A percentile compares a stretch with the other conserved stretches of the same genome.
Evolutionary conservation across 225 moss, liverwort and hornwort species (phyloP).

Genomic region (Bryum argenteum): DNA sequence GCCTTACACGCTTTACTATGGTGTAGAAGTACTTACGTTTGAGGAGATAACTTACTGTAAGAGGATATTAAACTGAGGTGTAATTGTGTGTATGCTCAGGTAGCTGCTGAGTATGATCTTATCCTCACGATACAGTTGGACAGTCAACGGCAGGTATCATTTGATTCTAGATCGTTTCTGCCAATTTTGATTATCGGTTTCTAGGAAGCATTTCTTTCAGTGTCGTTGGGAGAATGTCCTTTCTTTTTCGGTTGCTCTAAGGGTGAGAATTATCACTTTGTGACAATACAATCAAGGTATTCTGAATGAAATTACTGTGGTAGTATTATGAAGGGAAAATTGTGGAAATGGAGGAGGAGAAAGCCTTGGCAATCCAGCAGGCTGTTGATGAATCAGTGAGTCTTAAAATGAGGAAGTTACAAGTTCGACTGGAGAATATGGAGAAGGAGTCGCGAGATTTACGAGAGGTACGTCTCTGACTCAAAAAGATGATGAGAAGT

Average conservation of each 20-base stretch:
- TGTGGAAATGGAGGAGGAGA: slow-evolving; percentile 69
- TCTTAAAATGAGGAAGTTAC: slow-evolving; percentile 70
- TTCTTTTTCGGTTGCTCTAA: slow-evolving; percentile 3
- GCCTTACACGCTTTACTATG: neutral
- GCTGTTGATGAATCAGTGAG: slow-evolving; percentile 81
- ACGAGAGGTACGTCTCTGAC: slow-evolving; percentile 63
- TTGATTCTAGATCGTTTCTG: neutral
- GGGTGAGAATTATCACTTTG: slow-evolving; percentile 4
- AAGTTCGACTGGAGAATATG: slow-evolving; percentile 67
- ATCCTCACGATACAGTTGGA: slow-evolving; percentile 88
- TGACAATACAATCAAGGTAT: slow-evolving; percentile 22
- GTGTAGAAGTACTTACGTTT: slow-evolving; percentile 2
- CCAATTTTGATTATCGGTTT: neutral
- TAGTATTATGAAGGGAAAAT: slow-evolving; percentile 87
- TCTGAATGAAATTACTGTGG: slow-evolving; percentile 26
- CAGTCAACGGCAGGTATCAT: slow-evolving; percentile 85
- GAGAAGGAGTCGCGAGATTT: slow-evolving; percentile 76
- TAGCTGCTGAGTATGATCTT: slow-evolving; percentile 86
- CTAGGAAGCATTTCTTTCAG: neutral
- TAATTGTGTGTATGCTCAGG: slow-evolving; percentile 46
- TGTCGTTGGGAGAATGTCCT: neutral
- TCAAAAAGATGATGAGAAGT: too few species aligned
- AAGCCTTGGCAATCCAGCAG: slow-evolving; percentile 60
- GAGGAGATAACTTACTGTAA: slow-evolving; percentile 2
- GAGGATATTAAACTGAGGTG: slow-evolving; percentile 11